phyloP scores from a whole-genome alignment of 306 rosid species.

The Castanopsis chinensis region DNA sequence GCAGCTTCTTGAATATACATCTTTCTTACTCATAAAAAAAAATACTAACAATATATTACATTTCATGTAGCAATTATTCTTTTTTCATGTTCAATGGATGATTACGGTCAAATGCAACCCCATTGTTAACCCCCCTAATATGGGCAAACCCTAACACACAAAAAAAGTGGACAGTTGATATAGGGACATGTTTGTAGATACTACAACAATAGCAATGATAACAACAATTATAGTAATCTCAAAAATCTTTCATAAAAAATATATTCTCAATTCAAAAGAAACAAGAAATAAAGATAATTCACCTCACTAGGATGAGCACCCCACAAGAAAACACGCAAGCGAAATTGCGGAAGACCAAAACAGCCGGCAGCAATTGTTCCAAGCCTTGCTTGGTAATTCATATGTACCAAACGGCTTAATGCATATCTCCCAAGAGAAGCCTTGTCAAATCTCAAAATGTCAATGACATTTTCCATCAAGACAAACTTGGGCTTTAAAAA shows the following conservation, averaged over 20 bases:
- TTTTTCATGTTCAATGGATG: neutral
- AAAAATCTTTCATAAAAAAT: neutral
- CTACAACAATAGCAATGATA: neutral
- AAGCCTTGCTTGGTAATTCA: conserved; percentile 89
- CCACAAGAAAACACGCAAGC: conserved; percentile 94
- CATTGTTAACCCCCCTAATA: neutral
- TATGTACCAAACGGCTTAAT: conserved; percentile 79
- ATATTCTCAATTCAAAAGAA: neutral
- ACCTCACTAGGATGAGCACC: conserved; percentile 92
- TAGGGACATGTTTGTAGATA: neutral
- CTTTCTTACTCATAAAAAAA: no score
- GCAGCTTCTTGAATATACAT: no score
- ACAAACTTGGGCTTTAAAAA: conserved; percentile 81
- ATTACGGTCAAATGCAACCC: neutral
- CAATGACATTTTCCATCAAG: conserved; percentile 92
- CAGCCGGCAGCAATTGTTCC: conserved; percentile 93
- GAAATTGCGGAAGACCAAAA: conserved; percentile 96
- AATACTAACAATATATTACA: neutral
- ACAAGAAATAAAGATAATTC: conserved; percentile 19
- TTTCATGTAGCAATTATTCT: neutral
- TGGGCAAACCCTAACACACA: neutral
- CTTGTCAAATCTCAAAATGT: conserved; percentile 77
- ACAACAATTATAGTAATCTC: neutral
- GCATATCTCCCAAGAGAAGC: conserved; percentile 95
- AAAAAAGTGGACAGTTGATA: neutral